A percentile compares a stretch with the other conserved stretches of the same genome.
Conservation (phyloP, 1,284 basidiomycete genomes). For the Mixia osmundae region DNA sequence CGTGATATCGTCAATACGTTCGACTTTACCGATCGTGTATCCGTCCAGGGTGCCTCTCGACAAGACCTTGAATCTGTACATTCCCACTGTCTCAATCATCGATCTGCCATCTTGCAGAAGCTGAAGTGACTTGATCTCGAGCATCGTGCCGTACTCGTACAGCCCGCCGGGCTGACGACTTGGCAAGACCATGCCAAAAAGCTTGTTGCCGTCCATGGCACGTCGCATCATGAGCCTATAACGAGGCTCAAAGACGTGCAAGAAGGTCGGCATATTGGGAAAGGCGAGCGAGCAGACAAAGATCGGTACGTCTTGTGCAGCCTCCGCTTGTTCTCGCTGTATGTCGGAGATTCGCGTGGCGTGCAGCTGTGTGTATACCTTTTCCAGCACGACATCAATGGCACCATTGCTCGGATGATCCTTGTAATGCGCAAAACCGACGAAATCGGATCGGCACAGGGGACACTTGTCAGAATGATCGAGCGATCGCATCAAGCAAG, state of each 20-base stretch:
- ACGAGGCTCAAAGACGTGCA: constrained; percentile 82
- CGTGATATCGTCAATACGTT: constrained; percentile 37
- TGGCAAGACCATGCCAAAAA: constrained; percentile 81
- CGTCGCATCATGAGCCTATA: constrained; percentile 80
- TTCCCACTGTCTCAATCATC: constrained; percentile 66
- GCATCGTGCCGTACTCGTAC: constrained; percentile 69
- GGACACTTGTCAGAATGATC: constrained; percentile 67
- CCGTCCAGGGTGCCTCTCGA: constrained; percentile 64
- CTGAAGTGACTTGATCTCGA: constrained; percentile 63
- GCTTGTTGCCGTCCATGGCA: constrained; percentile 48
- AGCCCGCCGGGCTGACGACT: constrained; percentile 28
- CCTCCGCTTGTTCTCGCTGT: constrained; percentile 8
- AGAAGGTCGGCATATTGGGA: constrained; percentile 62
- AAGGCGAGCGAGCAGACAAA: constrained; percentile 76
- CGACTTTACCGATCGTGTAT: constrained; percentile 63
- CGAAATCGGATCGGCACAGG: constrained; percentile 37
- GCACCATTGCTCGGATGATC: constrained; percentile 11
- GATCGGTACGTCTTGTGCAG: constrained; percentile 56
- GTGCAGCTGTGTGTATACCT: constrained; percentile 12
- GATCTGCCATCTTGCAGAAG: constrained; percentile 73
- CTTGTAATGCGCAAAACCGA: constrained; percentile 12
- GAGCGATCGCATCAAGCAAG: constrained; percentile 65
- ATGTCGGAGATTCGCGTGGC: constrained; percentile 9
- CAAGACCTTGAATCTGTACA: constrained; percentile 58
- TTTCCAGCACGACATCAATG: constrained; percentile 9